These are phyloP conservation scores for Fusarium sarcochroum DNA, from an alignment of 2,329 filamentous ascomycete genomes.

Conservation along the genomic window DNA sequence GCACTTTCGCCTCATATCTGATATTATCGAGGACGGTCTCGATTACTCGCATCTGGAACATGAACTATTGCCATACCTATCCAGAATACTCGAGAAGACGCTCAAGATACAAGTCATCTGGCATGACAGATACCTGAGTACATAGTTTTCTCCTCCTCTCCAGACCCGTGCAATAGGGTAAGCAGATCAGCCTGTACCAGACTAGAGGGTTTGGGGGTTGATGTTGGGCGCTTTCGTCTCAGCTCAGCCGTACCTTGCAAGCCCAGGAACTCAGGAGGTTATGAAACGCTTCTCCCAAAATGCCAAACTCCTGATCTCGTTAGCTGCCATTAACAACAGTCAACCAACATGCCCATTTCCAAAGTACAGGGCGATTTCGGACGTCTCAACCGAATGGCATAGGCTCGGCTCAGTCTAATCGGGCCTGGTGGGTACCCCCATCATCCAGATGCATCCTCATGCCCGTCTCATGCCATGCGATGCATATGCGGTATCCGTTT, in stretches of 20 bases:
- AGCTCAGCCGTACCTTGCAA: not conserved
- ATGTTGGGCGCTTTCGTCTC: not conserved
- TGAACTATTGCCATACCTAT: too few species aligned
- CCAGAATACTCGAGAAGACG: too few species aligned
- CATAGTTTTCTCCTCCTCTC: too few species aligned
- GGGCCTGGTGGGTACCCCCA: conserved; percentile 16
- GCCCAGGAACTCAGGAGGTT: too few species aligned
- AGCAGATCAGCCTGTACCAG: too few species aligned
- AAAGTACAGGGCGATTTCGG: conserved; percentile 2
- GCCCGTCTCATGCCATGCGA: conserved; percentile 21
- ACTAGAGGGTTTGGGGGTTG: too few species aligned
- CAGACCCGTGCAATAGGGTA: not conserved
- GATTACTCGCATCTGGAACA: too few species aligned
- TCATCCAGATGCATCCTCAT: conserved; percentile 34
- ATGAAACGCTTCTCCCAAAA: not conserved
- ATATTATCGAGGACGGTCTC: not conserved
- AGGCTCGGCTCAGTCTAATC: conserved; percentile 26
- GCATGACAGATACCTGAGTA: too few species aligned
- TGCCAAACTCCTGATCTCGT: not conserved
- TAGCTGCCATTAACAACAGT: conserved; percentile 1
- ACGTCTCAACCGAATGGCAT: conserved; percentile 11
- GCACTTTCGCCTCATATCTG: not conserved
- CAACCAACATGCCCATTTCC: conserved; percentile 9
- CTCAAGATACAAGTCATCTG: too few species aligned
- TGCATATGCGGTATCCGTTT: conserved; percentile 12